Base-by-base conservation (phyloP, 1,284 basidiomycete species). In the Microbotryum saponariae region DNA sequence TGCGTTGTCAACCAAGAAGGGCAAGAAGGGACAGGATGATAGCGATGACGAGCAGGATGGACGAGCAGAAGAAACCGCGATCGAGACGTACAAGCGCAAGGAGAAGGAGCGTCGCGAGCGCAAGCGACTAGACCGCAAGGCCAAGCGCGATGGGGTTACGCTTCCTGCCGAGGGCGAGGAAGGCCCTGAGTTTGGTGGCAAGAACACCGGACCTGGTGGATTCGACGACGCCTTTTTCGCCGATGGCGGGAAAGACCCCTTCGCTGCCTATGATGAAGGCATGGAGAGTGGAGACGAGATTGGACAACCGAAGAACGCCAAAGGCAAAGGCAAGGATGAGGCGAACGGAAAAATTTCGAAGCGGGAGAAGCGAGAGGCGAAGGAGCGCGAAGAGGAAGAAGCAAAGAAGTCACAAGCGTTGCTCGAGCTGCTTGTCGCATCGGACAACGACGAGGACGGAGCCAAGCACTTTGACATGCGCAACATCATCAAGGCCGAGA, bases 381-480 rank as follows among this genome's bases (percentile, higher is more conserved):
- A 56, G 29, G 58, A 70, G 45, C 63, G 67, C n/a, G 68, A 71
- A 46, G 65, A 64, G 59, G 59, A 56, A 25, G 49, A 27, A 4
- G 31, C 58, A 16, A 58, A 60, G 37, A 51, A 54, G 33, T 80
- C 82, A 6, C 74, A 75, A 9, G 85, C 85, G 58, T 86, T 88
- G 70, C 78, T 88, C 47, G 81, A 82, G 1, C 78, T 88, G 10
- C 76, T 89, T n/a, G 79, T 82, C 45, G 78, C 81, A 2, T 80
- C 83, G 3, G 83, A 85, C 52, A 64, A 68, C 51, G 79, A 79
- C 2, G 75, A 77, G 12, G 85, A 84, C 9, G 69, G 67, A 18
- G 53, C 83, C 7, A 81, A 83, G 58, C 92, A 98, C 75, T 98
- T 98, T 76, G 85, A 91, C 72, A 86, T 97, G 82, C 88, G 89